Percentiles rank a stretch among this genome's conserved stretches.
These are phyloP conservation scores for Favolaschia claudopus DNA, from an alignment of 768 basidiomycete species.

Conservation along the genomic window DNA sequence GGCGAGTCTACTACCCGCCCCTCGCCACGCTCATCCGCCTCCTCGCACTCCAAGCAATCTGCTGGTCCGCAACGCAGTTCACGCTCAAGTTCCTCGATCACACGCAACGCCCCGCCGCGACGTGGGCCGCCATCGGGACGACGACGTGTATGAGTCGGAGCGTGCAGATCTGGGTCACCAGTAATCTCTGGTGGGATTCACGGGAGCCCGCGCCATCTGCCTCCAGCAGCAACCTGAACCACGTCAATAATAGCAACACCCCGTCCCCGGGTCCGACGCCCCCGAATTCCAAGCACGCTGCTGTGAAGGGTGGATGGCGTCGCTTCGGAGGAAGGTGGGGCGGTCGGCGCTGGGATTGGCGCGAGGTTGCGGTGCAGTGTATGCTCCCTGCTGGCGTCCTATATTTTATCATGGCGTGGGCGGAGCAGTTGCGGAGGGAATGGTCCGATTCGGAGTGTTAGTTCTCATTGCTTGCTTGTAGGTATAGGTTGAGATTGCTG, in stretches of 20 bases:
- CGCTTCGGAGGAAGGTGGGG: slow-evolving; percentile 59
- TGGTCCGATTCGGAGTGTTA: no score
- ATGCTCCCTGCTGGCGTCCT: slow-evolving; percentile 75
- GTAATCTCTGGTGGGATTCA: slow-evolving; percentile 74
- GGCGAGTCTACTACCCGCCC: slow-evolving; percentile 91
- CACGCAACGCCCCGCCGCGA: slow-evolving; percentile 76
- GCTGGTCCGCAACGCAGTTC: slow-evolving; percentile 93
- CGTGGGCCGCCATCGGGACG: slow-evolving; percentile 91
- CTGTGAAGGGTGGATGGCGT: slow-evolving; percentile 45
- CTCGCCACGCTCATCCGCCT: slow-evolving; percentile 90
- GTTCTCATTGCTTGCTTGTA: no score
- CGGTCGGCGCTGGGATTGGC: slow-evolving; percentile 84
- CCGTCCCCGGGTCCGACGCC: no score
- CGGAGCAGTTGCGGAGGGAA: slow-evolving; percentile 57
- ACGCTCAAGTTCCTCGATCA: slow-evolving; percentile 80
- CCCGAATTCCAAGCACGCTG: no score
- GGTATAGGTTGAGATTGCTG: no score
- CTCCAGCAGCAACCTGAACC: slow-evolving; percentile 18
- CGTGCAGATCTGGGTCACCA: slow-evolving; percentile 96
- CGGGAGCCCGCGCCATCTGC: slow-evolving; percentile 34
- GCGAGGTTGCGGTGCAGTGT: slow-evolving; percentile 71
- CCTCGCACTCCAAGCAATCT: slow-evolving; percentile 92
- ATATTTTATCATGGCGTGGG: slow-evolving; percentile 87
- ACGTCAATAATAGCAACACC: neutral
- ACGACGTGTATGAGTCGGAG: slow-evolving; percentile 85